A percentile compares a stretch with the other conserved stretches of the same genome.
These are phyloP conservation scores for Talaromyces sp. DNA, from an alignment of 2,329 filamentous ascomycete species.

Conservation along the genomic window DNA sequence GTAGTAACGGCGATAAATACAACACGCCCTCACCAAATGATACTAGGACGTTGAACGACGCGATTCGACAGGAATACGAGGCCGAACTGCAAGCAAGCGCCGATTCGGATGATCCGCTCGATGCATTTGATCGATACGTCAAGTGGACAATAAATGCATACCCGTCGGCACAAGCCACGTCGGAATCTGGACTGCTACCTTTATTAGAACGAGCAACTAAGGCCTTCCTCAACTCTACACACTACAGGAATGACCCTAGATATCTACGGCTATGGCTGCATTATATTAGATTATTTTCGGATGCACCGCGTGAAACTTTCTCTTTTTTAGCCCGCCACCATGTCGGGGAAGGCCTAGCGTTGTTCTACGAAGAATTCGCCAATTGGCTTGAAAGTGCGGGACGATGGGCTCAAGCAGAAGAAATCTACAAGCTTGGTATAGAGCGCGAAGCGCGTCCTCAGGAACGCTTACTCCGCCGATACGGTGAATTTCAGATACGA, in stretches of 20 bases:
- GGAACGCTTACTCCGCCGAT: slow-evolving; percentile 80
- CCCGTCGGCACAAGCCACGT: slow-evolving; percentile 85
- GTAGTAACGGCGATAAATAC: slow-evolving; percentile 48
- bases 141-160: slow-evolving; percentile 96
- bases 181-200: slow-evolving; percentile 82
- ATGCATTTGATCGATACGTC: slow-evolving; percentile 93
- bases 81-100: slow-evolving; percentile 71
- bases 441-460: slow-evolving; percentile 80
- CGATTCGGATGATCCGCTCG: slow-evolving; percentile 91
- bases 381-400: slow-evolving; percentile 82
- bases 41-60: slow-evolving; percentile 73
- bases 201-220: slow-evolving; percentile 92
- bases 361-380: slow-evolving; percentile 97
- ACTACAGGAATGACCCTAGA: slow-evolving; percentile 92
- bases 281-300: slow-evolving; percentile 89
- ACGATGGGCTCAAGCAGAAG: slow-evolving; percentile 85
- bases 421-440: slow-evolving; percentile 86
- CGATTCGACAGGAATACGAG: slow-evolving; percentile 79
- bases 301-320: slow-evolving; percentile 88
- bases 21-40: slow-evolving; percentile 65
- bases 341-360: slow-evolving; percentile 79
- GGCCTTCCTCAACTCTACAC: slow-evolving; percentile 73
- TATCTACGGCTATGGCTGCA: slow-evolving; percentile 92
- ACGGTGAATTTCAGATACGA: slow-evolving; percentile 82
- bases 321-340: slow-evolving; percentile 83